Evolutionary conservation across 2,329 filamentous ascomycete genomes (phyloP).

Genomic region (Penicillium sp.): DNA sequence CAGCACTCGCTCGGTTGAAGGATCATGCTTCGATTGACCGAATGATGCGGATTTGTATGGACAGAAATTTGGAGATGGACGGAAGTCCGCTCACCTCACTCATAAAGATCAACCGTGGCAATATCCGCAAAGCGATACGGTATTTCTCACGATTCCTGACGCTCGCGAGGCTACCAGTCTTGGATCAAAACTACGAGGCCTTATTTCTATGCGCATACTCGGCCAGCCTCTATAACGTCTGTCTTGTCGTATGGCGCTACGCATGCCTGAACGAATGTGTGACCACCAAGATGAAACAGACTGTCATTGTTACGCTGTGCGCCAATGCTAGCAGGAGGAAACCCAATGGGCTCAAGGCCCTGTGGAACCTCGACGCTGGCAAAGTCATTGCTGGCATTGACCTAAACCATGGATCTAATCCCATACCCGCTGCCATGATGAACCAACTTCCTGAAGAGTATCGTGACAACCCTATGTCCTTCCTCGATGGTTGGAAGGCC

Average conservation of each 20-base stretch:
- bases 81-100: constrained; percentile 32
- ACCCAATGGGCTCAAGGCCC: constrained; percentile 10
- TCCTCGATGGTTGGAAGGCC: constrained; percentile 22
- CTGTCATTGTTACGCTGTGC: constrained; percentile 34
- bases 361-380: constrained; percentile 31
- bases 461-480: constrained; percentile 28
- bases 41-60: no score
- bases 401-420: constrained; percentile 15
- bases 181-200: constrained; percentile 33
- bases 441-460: constrained; percentile 28
- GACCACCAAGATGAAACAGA: constrained; percentile 36
- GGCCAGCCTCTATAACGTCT: constrained; percentile 42
- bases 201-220: constrained; percentile 48
- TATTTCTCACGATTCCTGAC: constrained; percentile 27
- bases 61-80: constrained; percentile 25
- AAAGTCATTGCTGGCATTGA: constrained; percentile 39
- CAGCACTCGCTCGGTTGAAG: constrained; percentile 28
- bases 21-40: constrained; percentile 23
- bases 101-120: constrained; percentile 27
- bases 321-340: constrained; percentile 21
- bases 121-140: constrained; percentile 27
- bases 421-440: constrained; percentile 13
- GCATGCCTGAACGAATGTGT: constrained; percentile 44
- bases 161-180: constrained; percentile 15
- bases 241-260: constrained; percentile 51